Evolutionary conservation across 495 filamentous ascomycete genomes (phyloP).

Genomic region (Penicillium ochrochloron): DNA sequence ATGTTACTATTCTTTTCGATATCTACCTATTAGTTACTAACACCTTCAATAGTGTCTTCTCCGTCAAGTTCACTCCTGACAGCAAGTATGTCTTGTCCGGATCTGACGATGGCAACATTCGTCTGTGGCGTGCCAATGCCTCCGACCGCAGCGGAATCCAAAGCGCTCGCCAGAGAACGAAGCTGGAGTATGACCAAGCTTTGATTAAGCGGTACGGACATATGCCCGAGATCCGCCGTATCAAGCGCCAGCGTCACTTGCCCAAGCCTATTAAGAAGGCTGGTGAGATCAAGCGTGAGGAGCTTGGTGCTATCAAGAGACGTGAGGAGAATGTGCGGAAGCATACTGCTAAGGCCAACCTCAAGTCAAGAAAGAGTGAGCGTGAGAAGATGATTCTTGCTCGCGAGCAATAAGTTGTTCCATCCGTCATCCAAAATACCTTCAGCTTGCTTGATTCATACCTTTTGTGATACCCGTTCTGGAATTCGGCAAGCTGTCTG

Average conservation of each 20-base stretch:
- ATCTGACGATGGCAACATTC: slow-evolving; percentile 90
- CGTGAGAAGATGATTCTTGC: slow-evolving; percentile 92
- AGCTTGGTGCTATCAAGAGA: slow-evolving; percentile 83
- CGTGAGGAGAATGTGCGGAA: slow-evolving; percentile 93
- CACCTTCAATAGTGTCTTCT: slow-evolving; percentile 68
- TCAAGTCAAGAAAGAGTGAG: slow-evolving; percentile 74
- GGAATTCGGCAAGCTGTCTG: slow-evolving; percentile 4
- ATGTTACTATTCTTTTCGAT: slow-evolving; percentile 21
- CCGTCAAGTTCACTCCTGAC: slow-evolving; percentile 81
- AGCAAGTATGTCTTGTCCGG: slow-evolving; percentile 85
- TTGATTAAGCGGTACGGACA: slow-evolving; percentile 84
- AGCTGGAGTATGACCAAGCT: slow-evolving; percentile 90
- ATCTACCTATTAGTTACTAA: slow-evolving; percentile 18
- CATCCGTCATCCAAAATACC: neutral
- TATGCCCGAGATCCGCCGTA: slow-evolving; percentile 94
- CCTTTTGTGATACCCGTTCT: neutral
- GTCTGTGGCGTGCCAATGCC: slow-evolving; percentile 90
- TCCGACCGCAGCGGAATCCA: slow-evolving; percentile 84
- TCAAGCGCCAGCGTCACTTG: slow-evolving; percentile 86
- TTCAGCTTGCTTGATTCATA: neutral
- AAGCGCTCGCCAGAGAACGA: slow-evolving; percentile 77
- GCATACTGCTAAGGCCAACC: slow-evolving; percentile 76
- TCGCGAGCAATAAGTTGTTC: slow-evolving; percentile 63
- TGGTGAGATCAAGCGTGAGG: slow-evolving; percentile 91
- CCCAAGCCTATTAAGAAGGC: slow-evolving; percentile 98